Conservation (phyloP, 192 early-diverging fungal genomes). For the Lobosporangium transversale region DNA sequence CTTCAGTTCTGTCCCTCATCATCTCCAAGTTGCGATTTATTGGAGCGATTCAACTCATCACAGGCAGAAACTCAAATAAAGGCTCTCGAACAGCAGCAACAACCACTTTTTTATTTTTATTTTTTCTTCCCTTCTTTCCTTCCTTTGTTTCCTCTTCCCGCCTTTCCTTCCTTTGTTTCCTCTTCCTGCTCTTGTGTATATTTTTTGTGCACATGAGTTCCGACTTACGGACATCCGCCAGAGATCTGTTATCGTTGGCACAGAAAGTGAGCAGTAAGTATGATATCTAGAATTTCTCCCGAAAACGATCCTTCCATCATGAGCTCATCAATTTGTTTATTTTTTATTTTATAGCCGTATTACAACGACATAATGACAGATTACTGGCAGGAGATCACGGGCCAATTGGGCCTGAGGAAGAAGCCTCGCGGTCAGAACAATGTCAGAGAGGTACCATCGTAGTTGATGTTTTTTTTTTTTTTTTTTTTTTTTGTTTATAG, state of each 20-base stretch:
- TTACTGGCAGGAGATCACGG: conserved; percentile 1
- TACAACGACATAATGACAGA: conserved; percentile 38
- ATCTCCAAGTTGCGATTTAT: no score
- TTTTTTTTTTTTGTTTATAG: no score
- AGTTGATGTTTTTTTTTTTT: no score
- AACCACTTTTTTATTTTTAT: no score
- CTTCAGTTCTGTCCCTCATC: no score
- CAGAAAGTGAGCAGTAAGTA: conserved; percentile 52
- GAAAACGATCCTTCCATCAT: no score
- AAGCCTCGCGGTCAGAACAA: conserved; percentile 13
- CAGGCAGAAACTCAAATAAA: no score
- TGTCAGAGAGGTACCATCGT: conserved; percentile 24
- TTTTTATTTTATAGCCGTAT: conserved; percentile 2
- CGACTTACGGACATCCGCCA: conserved; percentile 45
- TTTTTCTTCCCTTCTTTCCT: not conserved
- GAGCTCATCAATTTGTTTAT: not conserved
- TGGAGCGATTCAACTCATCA: no score
- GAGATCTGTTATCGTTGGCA: conserved; percentile 45
- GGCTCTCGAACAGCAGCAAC: no score
- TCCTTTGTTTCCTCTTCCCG: not conserved
- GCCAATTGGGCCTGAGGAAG: conserved; percentile 6
- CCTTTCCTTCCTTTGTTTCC: not conserved
- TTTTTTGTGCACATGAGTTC: conserved; percentile 23
- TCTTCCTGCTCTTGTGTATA: not conserved
- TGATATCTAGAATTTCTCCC: not conserved